Evolutionary conservation across 257 asterid species (phyloP).

Genomic region (Cruciata laevipes): DNA sequence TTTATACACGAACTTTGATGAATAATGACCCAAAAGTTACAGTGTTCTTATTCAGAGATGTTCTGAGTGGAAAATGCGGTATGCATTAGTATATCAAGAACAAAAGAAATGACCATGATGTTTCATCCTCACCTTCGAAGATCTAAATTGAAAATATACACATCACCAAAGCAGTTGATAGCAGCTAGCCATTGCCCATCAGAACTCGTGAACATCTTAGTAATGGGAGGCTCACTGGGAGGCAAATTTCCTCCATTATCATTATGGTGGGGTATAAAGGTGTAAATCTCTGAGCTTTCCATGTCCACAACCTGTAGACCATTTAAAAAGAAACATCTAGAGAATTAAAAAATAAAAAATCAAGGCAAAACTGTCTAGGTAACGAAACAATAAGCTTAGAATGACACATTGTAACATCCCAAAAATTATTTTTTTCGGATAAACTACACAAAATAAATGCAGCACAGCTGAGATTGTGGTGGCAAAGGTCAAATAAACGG

Average conservation of each 20-base stretch:
- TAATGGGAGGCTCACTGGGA: constrained; percentile 80
- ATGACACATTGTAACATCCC: too few relatives aligned
- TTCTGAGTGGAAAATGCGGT: too few relatives aligned
- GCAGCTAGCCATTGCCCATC: constrained; percentile 93
- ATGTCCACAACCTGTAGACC: constrained; percentile 56
- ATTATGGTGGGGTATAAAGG: constrained; percentile 55
- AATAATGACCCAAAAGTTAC: neutral
- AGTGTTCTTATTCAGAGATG: neutral
- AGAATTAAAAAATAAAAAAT: too few relatives aligned
- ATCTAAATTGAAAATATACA: constrained; percentile 73
- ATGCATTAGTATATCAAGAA: neutral
- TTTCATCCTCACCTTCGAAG: constrained; percentile 49
- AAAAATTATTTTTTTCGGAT: too few relatives aligned
- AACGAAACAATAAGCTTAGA: too few relatives aligned
- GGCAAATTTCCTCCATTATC: constrained; percentile 48
- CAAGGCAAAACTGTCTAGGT: neutral
- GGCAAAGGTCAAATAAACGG: neutral
- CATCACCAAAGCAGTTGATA: constrained; percentile 83
- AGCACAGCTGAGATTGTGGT: too few relatives aligned
- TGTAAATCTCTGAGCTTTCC: constrained; percentile 39
- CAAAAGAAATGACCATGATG: neutral
- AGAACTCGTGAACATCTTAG: constrained; percentile 69
- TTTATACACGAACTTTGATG: too few relatives aligned
- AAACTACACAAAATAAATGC: too few relatives aligned
- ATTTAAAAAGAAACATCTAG: neutral